Percentiles rank a stretch among this genome's conserved stretches.
phyloP scores from a whole-genome alignment of 805 yeast genomes.

The Ogataea nitratoaversa region DNA sequence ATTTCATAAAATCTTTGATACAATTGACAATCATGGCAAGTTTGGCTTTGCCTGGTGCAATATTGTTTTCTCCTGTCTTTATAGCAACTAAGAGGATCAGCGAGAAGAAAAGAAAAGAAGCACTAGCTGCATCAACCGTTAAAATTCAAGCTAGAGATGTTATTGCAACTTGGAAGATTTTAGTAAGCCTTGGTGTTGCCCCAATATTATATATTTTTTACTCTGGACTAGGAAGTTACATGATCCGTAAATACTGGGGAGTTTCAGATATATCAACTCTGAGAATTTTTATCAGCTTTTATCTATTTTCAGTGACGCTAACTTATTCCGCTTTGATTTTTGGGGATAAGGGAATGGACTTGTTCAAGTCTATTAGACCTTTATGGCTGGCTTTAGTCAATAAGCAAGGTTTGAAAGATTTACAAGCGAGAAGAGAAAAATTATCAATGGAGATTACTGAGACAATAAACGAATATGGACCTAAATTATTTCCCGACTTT shows the following conservation, averaged over 20 bases:
- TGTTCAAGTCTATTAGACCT: constrained; percentile 79
- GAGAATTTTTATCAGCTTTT: constrained; percentile 41
- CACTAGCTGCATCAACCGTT: constrained; percentile 82
- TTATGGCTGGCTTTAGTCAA: constrained; percentile 61
- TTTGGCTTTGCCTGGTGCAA: constrained; percentile 82
- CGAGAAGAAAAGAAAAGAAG: constrained; percentile 64
- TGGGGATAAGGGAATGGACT: constrained; percentile 93
- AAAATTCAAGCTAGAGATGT: constrained; percentile 92
- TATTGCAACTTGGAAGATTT: constrained; percentile 94
- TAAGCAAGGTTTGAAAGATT: constrained; percentile 50
- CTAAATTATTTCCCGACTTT: constrained; percentile 83
- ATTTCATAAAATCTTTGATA: constrained; percentile 26
- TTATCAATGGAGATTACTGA: constrained; percentile 74
- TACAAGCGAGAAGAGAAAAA: constrained; percentile 57
- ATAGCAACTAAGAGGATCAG: constrained; percentile 73
- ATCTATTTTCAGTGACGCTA: constrained; percentile 62
- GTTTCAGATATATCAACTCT: constrained; percentile 18
- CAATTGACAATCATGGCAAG: constrained; percentile 53
- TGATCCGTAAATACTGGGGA: constrained; percentile 24
- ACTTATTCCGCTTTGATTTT: constrained; percentile 88
- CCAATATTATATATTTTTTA: constrained; percentile 82
- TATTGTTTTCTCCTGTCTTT: constrained; percentile 86
- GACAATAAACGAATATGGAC: constrained; percentile 75
- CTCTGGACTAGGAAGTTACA: constrained; percentile 54
- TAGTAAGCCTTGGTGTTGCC: constrained; percentile 83